phyloP scores from a whole-genome alignment of 2,329 filamentous ascomycete genomes.

The Xylaria sp. region DNA sequence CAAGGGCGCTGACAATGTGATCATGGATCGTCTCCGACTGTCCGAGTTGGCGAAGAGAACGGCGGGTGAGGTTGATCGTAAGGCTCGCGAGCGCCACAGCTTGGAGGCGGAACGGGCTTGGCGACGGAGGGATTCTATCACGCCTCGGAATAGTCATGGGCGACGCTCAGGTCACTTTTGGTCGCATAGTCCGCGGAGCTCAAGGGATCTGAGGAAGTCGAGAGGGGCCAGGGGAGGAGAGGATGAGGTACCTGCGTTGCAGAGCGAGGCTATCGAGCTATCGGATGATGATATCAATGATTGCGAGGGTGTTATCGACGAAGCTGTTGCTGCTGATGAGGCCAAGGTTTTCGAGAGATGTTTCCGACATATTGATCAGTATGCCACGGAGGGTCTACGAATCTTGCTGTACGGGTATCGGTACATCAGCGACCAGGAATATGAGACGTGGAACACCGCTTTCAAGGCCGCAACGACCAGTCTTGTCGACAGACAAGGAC shows the following conservation, averaged over 20 bases:
- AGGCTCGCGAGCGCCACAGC: conserved; percentile 56
- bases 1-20: conserved; percentile 82
- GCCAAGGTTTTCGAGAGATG: conserved; percentile 69
- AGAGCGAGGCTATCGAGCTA: not conserved
- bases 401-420: conserved; percentile 79
- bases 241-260: conserved; percentile 1
- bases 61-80: conserved; percentile 58
- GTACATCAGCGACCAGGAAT: conserved; percentile 68
- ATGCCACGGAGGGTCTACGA: conserved; percentile 76
- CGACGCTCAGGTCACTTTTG: conserved; percentile 31
- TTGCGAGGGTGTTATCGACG: conserved; percentile 40
- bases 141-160: conserved; percentile 39
- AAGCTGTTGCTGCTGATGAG: conserved; percentile 45
- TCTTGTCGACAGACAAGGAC: conserved; percentile 66
- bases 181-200: conserved; percentile 32
- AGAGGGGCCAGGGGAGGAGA: conserved; percentile 7
- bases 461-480: conserved; percentile 76
- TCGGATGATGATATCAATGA: not conserved
- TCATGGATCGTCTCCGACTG: conserved; percentile 71
- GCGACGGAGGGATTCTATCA: conserved; percentile 27
- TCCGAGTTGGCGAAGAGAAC: conserved; percentile 71
- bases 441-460: conserved; percentile 65
- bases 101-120: conserved; percentile 36
- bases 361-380: conserved; percentile 84
- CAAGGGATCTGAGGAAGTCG: conserved; percentile 26